phyloP scores from a whole-genome alignment of 2,329 filamentous ascomycete species.

The Trichocomaceae sp. region DNA sequence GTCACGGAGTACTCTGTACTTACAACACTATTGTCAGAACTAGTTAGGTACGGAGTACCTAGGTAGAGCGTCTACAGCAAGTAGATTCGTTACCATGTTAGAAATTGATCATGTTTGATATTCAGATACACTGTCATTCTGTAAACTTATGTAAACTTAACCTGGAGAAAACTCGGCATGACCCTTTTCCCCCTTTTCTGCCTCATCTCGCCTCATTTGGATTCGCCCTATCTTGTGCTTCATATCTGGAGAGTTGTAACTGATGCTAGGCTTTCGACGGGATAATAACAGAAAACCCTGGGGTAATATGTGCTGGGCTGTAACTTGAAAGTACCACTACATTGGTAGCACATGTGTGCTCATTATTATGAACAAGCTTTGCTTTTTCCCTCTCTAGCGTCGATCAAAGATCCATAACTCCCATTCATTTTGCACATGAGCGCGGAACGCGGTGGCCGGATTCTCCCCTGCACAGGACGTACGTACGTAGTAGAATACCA shows the following conservation, averaged over 20 bases:
- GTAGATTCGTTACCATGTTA: neutral
- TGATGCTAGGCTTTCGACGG: neutral
- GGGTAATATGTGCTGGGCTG: no score
- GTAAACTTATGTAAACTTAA: no score
- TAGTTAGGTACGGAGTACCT: no score
- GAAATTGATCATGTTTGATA: neutral
- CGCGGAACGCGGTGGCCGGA: neutral
- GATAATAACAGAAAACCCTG: neutral
- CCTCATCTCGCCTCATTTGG: slow-evolving; percentile 10
- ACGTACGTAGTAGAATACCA: neutral
- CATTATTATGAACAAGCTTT: neutral
- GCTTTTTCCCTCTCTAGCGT: slow-evolving; percentile 6
- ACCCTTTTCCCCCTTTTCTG: slow-evolving; percentile 6
- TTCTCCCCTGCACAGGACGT: neutral
- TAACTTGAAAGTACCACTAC: neutral
- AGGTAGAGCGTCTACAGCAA: neutral
- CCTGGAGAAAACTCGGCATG: neutral
- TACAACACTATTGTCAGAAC: no score
- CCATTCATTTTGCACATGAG: neutral
- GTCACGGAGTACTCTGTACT: no score
- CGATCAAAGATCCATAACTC: slow-evolving; percentile 6
- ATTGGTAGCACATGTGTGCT: neutral
- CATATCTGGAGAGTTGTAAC: neutral
- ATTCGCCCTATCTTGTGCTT: slow-evolving; percentile 8
- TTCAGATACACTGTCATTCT: neutral